These are phyloP conservation scores for Ceratocystis lukuohia DNA, from an alignment of 2,329 filamentous ascomycete genomes.

Conservation along the genomic window DNA sequence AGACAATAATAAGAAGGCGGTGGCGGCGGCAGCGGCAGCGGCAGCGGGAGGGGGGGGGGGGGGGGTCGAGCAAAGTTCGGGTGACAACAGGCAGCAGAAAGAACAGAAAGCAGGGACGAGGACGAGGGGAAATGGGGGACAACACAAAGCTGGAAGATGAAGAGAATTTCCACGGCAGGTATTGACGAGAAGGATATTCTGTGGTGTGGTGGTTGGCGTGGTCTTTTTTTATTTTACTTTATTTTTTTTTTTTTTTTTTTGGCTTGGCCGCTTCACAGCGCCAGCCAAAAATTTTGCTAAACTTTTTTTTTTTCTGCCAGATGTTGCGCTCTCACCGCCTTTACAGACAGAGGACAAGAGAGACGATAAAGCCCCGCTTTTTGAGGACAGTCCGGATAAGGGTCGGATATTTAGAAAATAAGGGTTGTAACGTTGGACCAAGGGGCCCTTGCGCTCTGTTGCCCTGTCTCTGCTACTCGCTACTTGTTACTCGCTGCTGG, in stretches of 20 bases:
- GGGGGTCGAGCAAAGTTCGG: not conserved
- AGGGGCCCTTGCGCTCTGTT: not conserved
- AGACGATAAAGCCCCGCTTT: slow-evolving; percentile 11
- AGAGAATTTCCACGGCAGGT: not conserved
- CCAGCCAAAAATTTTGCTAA: slow-evolving; percentile 15
- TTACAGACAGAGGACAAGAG: not conserved
- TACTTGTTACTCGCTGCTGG: too few relatives aligned
- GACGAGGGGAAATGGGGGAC: not conserved
- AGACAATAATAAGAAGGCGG: not conserved
- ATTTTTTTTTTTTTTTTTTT: slow-evolving; percentile 8
- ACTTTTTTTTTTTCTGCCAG: slow-evolving; percentile 20
- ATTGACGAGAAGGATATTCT: not conserved
- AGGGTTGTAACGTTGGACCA: not conserved
- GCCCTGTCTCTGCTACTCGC: too few relatives aligned
- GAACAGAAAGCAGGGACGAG: not conserved
- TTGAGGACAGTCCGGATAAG: not conserved
- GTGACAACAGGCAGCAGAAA: not conserved
- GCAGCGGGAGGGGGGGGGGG: not conserved
- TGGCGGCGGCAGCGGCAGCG: too few relatives aligned
- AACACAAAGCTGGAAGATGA: not conserved
- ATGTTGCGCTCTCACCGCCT: slow-evolving; percentile 10
- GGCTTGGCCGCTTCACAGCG: not conserved
- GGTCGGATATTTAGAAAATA: not conserved
- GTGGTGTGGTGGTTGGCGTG: not conserved
- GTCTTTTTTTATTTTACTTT: slow-evolving; percentile 5